Evolutionary conservation across 2,329 filamentous ascomycete species (phyloP), one percentile per base, ranked within the genome.

Genomic region (Colletotrichum horii): DNA sequence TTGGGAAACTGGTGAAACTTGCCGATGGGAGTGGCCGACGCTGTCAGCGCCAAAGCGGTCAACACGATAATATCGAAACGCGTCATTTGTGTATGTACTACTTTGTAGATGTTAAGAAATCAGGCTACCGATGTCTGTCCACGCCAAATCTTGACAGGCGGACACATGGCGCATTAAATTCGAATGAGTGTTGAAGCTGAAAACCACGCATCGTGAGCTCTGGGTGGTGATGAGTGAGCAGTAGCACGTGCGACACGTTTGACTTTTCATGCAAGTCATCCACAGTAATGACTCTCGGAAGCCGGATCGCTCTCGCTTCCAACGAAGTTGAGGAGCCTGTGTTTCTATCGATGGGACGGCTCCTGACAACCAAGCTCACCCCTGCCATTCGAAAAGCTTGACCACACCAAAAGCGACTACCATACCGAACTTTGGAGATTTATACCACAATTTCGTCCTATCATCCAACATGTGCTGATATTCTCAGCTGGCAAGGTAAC

Each of bases 401-500:
- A 52, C n/a, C 43, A 52, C n/a, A 24, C 11, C n/a, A 52, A 2
- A 52, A 22, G n/a, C 43, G 43, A 52, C 11, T 0, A 22, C n/a
- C 11, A 22, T 0, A 0, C 43, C n/a, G n/a, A 52, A 22, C 11
- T 52, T 3, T 52, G n/a, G 43, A 52, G n/a, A 52, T 22, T 0
- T 0, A 24, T 3, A 2, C 11, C n/a, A 22, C 11, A 14, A 52
- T 52, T 14, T 52, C n/a, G 0, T 52, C 43, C 43, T 0, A 52
- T 8, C n/a, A 22, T 22, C 0, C 6, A 48, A 48, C 1, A 8
- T 48, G 3, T 52, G 43, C 43, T 24, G 43, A 14, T 52, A 0
- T 14, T 3, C n/a, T 22, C 43, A 52, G n/a, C n/a, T 52, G 6
- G n/a, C 43, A 22, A 0, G 11, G 0, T 14, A 14, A 0, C 6